Evolutionary conservation across 345 rosid genomes (phyloP), one percentile per base, ranked within the genome.

Genomic region (Leavenworthia alabamica): DNA sequence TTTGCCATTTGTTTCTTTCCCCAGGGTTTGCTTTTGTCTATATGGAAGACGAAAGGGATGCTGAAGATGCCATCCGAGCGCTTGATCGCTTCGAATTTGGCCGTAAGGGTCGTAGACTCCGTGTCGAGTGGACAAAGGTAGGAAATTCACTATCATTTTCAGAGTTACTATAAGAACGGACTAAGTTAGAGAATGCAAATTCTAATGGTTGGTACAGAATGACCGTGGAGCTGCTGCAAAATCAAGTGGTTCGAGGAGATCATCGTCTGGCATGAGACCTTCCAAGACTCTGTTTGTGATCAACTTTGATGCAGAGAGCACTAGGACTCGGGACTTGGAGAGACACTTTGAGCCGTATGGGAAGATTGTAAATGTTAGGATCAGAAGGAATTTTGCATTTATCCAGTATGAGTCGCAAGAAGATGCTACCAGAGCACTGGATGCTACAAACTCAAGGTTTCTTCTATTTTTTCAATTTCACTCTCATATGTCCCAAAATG

Each of bases 41-140:
- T 50, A 92, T 92, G 98, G 97, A 92, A 62, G 90, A 92, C 67
- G 96, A 92, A 75, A 89, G 89, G 67, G 97, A 92, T 81, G 98
- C 93, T 49, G 95, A 89, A 55, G 90, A 92, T 82, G 98, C 98
- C n/a, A 89, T 92, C 45, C 82, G 94, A 47, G 95, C 85, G 35
- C 95, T 92, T 63, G 95, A 92, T 40, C 79, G 83, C 37, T 57
- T 70, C 23, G 98, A 92, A 42, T 89, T 81, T 66, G 98, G 98
- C 42, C 86, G 84, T 10, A 86, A 86, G 75, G 96, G 98, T 33
- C 93, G 96, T 40, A 89, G 88, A 72, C 98, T 92, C 55, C 89
- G 88, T 68, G 98, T 86, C 44, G 96, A 92, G 71, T 92, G 98
- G 98, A 92, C 95, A n/a, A 92, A 86, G 86, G 98, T 89, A 39